Evolutionary conservation across 208 protist genomes (phyloP).

Genomic region (Angomonas desouzai): DNA sequence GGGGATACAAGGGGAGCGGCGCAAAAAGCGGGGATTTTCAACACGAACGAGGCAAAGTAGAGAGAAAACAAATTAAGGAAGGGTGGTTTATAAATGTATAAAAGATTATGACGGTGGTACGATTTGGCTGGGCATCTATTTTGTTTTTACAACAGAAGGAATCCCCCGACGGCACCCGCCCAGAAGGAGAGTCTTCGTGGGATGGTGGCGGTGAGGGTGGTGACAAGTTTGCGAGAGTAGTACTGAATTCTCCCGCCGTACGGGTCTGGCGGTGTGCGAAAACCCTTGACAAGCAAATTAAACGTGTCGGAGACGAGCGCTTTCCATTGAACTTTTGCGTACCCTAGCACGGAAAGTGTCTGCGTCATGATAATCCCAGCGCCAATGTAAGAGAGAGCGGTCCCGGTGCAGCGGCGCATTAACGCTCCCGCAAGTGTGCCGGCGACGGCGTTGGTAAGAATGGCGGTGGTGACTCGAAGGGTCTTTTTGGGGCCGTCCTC

Average conservation of each 20-base stretch:
- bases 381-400: conserved; percentile 21
- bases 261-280: background rate
- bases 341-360: conserved; percentile 45
- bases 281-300: conserved; percentile 21
- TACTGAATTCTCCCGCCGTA: conserved; percentile 13
- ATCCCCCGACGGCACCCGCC: conserved; percentile 29
- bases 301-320: conserved; percentile 35
- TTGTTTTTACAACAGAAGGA: conserved; percentile 22
- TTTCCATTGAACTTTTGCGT: conserved; percentile 54
- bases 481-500: background rate
- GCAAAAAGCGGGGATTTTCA: no score
- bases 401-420: conserved; percentile 18
- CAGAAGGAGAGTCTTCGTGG: conserved; percentile 45
- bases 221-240: conserved; percentile 20
- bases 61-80: no score
- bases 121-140: no score
- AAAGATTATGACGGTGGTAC: no score
- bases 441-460: conserved; percentile 25
- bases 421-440: conserved; percentile 24
- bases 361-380: conserved; percentile 34
- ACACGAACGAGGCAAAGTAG: no score
- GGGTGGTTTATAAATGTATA: no score
- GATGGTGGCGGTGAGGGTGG: conserved; percentile 29
- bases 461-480: conserved; percentile 21
- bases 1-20: no score